Conservation (phyloP, 495 filamentous ascomycete genomes). For the Massariosphaeria phaeospora region DNA sequence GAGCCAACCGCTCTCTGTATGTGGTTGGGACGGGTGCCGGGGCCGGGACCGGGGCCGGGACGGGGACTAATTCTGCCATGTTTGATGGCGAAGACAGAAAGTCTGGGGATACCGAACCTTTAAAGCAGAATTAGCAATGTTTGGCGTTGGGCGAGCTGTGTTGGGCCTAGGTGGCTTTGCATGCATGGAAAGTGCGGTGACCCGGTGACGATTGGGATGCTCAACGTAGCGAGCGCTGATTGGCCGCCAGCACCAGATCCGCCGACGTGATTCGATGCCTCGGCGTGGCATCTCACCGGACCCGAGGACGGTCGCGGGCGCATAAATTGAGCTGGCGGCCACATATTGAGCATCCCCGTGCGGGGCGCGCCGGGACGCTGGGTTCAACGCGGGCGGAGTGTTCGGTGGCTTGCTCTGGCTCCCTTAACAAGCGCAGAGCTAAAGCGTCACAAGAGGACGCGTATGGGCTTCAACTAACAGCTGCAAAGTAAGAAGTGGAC, state of each 20-base stretch:
- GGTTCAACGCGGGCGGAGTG: constrained; percentile 1
- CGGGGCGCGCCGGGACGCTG: constrained; percentile 1
- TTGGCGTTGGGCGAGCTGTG: constrained; percentile 8
- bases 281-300: constrained; percentile 22
- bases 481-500: no score
- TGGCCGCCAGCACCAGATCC: constrained; percentile 6
- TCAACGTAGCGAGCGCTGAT: constrained; percentile 30
- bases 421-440: no score
- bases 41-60: constrained; percentile 1
- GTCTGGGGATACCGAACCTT: constrained; percentile 4
- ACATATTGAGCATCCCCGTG: background rate
- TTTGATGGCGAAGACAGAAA: constrained; percentile 7
- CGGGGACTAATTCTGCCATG: constrained; percentile 17
- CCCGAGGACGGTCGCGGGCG: background rate
- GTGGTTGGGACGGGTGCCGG: constrained; percentile 14
- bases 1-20: constrained; percentile 27
- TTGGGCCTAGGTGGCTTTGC: constrained; percentile 25
- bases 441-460: no score
- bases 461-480: no score
- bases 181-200: constrained; percentile 26
- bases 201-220: constrained; percentile 27
- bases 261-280: constrained; percentile 13
- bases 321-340: background rate
- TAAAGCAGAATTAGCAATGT: constrained; percentile 1
- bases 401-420: no score